Base-by-base conservation (phyloP, 805 yeast genomes). In the Wickerhamiella cacticola region DNA sequence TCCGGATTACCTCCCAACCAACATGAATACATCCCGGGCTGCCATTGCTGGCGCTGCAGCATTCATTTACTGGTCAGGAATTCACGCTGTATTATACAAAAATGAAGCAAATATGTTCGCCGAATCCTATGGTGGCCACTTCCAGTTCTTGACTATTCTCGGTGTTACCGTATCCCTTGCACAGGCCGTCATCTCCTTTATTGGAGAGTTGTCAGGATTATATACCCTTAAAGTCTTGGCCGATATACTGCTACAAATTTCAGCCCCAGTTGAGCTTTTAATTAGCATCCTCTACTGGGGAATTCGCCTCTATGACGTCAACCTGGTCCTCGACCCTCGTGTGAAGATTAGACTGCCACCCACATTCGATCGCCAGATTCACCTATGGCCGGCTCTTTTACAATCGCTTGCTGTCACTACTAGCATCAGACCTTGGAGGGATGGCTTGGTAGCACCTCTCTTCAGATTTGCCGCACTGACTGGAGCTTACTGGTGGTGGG, bases 121-220 rank as follows among this genome's bases (percentile, higher is more conserved):
- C 21, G 26, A 48, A 19, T 51, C 57, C 16, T 57, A 52, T 45
- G 65, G 67, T 26, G 60, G 76, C 67, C 54, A 73, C 51, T 46
- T 54, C 50, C 57, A 56, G 51, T 45, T 64, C 62, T 56, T 64
- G 45, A 64, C 68, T 25, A 57, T 58, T 35, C 50, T 56, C 48
- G 56, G 59, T 23, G 49, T 61, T 34, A 34, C 50, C 45, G 50
- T 57, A 50, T 23, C 59, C 22, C 48, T 54, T 18, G 31, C 48
- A 16, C 56, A 53, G 44, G 56, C 52, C 41, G 18, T 56, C 48
- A 12, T 55, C 35, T 55, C 61, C 45, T 46, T 66, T 53, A n/a
- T 66, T 48, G 45, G 64, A 29, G 43, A 69, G 46, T 29, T 52
- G 8, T 50, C 63, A 10, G 58, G 63, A 8, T 48, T 62, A 22